Base-by-base conservation (phyloP, 164 flowering plant species). In the Amborella trichopoda region DNA sequence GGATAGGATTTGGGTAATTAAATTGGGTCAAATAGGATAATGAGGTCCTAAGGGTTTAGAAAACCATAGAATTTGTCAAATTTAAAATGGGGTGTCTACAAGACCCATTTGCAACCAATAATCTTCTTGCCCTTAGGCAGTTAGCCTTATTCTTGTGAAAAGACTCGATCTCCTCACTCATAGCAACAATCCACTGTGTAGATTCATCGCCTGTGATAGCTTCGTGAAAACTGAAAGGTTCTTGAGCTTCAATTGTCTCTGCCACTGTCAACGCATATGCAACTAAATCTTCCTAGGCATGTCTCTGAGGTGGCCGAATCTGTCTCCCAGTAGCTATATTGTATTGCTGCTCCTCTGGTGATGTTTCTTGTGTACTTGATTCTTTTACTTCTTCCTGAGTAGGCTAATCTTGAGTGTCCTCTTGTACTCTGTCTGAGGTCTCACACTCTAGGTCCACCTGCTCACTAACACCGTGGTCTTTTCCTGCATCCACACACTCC, bases 71-170 rank as follows among this genome's bases (percentile, higher is more conserved):
- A n/a, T n/a, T n/a, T n/a, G n/a, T n/a, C n/a, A n/a, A n/a, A n/a
- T n/a, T n/a, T n/a, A n/a, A n/a, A n/a, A n/a, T n/a, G n/a, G n/a
- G n/a, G n/a, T n/a, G n/a, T 48, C 9, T n/a, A 10, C 20, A 33
- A 48, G 1, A 59, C 48, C 54, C 54, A 54, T 26, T 48, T 60
- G 44, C 46, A 55, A 1, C 64, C 25, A 28, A 64, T 28, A 0
- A 24, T 19, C 21, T 21, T 52, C 23, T 33, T 32, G 3, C 38
- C 47, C 2, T 27, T 10, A 1, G 50, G 53, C 18, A 40, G 17
- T 3, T 39, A 54, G 57, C 59, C 0, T 17, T 17, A 17, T 64
- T 59, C 10, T 55, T 60, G 0, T 47, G 23, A 12, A 60, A 27
- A 14, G 61, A 46, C 10, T 47, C 10, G 27, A 64, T 59, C 38